Percentiles rank a stretch among this genome's conserved stretches.
Evolutionary conservation across 2,329 filamentous ascomycete genomes (phyloP).

Genomic region (Ophiostoma angusticollis): DNA sequence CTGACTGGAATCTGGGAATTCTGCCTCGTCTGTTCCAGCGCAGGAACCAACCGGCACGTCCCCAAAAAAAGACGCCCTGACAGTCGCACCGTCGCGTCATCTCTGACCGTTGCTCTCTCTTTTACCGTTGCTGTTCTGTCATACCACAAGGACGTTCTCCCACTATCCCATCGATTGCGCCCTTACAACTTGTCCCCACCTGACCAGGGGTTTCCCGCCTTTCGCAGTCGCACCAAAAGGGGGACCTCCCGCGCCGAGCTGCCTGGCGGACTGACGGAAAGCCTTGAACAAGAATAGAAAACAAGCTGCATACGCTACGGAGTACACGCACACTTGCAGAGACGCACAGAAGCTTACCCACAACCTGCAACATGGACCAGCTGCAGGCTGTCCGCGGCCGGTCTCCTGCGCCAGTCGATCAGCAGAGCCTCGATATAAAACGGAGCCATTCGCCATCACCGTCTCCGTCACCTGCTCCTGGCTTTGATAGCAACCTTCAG

Average conservation of each 20-base stretch:
- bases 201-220: constrained; percentile 8
- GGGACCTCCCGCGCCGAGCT: background rate
- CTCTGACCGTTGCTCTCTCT: background rate
- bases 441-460: constrained; percentile 53
- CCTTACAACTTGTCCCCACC: constrained; percentile 15
- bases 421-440: constrained; percentile 50
- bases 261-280: background rate
- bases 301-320: constrained; percentile 3
- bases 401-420: constrained; percentile 47
- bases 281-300: constrained; percentile 7
- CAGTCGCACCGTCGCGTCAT: background rate
- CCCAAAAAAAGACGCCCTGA: background rate
- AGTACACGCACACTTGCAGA: constrained; percentile 4
- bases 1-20: constrained; percentile 27
- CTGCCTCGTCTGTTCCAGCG: constrained; percentile 24
- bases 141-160: too few species aligned
- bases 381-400: constrained; percentile 39
- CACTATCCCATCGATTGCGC: background rate
- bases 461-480: constrained; percentile 35
- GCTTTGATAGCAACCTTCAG: constrained; percentile 37
- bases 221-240: background rate
- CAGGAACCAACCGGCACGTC: background rate
- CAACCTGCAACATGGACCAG: constrained; percentile 34
- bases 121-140: too few species aligned
- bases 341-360: background rate